Evolutionary conservation across 495 filamentous ascomycete species (phyloP), one percentile per base, ranked within the genome.

Genomic region (Daldinia bambusicola): DNA sequence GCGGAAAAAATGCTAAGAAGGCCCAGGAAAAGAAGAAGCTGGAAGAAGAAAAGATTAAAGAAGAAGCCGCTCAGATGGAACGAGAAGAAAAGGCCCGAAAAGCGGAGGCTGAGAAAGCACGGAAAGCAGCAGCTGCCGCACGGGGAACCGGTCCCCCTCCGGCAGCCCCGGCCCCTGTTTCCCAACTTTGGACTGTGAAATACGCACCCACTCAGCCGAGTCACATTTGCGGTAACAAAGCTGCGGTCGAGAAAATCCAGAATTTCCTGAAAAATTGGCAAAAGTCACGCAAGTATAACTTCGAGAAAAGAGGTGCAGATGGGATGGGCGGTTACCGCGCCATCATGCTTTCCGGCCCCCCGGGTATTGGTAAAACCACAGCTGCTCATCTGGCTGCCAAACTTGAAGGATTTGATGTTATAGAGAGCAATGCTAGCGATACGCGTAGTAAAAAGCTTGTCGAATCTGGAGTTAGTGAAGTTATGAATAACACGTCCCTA

Each of bases 401-500:
- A 72, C 80, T 98, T 26, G 94, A 95, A 76, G 95, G 96, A 5
- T 99, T 90, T 75, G 95, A 99, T 80, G 84, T 97, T 40, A 80
- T 98, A 20, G 95, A 99, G 81, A 94, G 89, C 78, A 99, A 99
- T 75, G 95, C 95, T 8, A 97, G 94, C 78, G 95, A 99, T 77
- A 92, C 93, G n/a, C 86, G 95, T 76, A 97, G 94, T 82, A 99
- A 99, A 80, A 98, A 97, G 76, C 84, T 98, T 16, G 93, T 99
- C 55, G 95, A 99, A 79, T 86, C 82, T 61, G 92, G 94, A 30
- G 86, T 98, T 26, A 87, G 86, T 67, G 95, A 95, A 64, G 92
- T 97, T 12, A 85, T 99, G 55, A 92, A 95, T 79, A 99, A 97
- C 38, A 98, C 89, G 7, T 98, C 95, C 6, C 80, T 99, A 26